Evolutionary conservation across 192 early-diverging fungal genomes (phyloP), one percentile per base, ranked within the genome.

Genomic region (Backusella liffmaniae): DNA sequence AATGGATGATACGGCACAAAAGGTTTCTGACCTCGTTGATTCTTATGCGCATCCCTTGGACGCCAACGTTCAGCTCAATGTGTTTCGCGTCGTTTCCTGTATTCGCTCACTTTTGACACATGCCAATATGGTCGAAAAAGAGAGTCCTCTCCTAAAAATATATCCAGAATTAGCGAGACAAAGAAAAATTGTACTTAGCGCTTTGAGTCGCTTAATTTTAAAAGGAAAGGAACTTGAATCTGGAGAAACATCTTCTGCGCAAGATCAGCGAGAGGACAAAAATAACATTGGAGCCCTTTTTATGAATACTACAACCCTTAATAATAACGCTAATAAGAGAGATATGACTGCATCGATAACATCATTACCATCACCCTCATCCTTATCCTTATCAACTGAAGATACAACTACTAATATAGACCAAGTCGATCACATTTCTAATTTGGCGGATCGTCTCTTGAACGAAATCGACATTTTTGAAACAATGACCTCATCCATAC

Each of bases 161-260:
- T 77, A 53, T 72, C 82, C 82, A 1, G 82, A 79, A 66, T 42
- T 83, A 26, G 77, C 75, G 3, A 46, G 74, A 13, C 82, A 83
- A 42, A 42, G 82, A 21, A 79, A 76, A 67, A 49, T 49, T 2
- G 78, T 83, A 2, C 65, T 79, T 6, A 70, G 62, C 41, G 66
- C 72, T 8, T 59, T 83, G 39, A 76, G 82, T 42, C 62, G 72
- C 4, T 42, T 83, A 4, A 76, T 83, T 5, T 23, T 83, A 35
- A 80, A 77, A 59, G 77, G 77, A 36, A 74, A 74, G 26, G 72
- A 73, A 16, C 37, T 72, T 13, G 70, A 70, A 13, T 69, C 67
- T 21, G 56, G 23, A 62, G 56, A 62, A 10, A 10, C 46, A 29
- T 5, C 21, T 23, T 59, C n/a, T 59, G n/a, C 7, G 1, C 8